Evolutionary conservation across 163 green algal genomes (phyloP).

Genomic region (Scenedesmus sp.): DNA sequence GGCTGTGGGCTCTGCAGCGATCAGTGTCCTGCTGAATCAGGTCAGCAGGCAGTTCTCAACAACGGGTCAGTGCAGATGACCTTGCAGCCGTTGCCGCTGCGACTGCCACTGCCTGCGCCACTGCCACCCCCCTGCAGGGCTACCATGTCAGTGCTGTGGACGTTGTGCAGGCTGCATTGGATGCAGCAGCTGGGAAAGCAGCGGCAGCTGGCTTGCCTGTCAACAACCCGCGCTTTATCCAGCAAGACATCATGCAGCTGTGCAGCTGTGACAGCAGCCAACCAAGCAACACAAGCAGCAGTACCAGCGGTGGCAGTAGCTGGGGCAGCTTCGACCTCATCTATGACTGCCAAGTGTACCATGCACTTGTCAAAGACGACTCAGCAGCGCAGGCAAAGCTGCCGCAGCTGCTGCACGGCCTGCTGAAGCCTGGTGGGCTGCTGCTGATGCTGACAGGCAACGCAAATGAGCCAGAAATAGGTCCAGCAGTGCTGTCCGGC

Average conservation of each 20-base stretch:
- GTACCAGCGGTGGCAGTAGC: neutral
- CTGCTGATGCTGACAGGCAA: constrained; percentile 51
- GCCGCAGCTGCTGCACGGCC: constrained; percentile 15
- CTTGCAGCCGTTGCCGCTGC: neutral
- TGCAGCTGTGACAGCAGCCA: too few relatives aligned
- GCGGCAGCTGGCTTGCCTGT: constrained; percentile 1
- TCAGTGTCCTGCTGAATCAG: too few relatives aligned
- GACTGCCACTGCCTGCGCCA: neutral
- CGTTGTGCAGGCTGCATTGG: constrained; percentile 8
- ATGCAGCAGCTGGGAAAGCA: neutral
- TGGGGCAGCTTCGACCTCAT: constrained; percentile 30
- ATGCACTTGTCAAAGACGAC: constrained; percentile 6
- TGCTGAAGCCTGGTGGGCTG: constrained; percentile 50
- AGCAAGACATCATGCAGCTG: constrained; percentile 15
- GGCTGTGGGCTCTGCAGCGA: too few relatives aligned
- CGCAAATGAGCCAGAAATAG: constrained; percentile 40
- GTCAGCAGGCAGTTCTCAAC: too few relatives aligned
- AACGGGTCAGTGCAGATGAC: neutral
- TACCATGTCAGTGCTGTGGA: constrained; percentile 39
- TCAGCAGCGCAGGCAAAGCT: neutral
- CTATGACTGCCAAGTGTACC: constrained; percentile 54
- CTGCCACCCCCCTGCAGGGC: neutral
- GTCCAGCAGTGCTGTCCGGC: constrained; percentile 35
- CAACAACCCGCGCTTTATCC: neutral
- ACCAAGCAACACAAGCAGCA: neutral